These are phyloP conservation scores for Geoglossum cookeanum DNA, from an alignment of 2,329 filamentous ascomycete genomes.

Conservation along the genomic window DNA sequence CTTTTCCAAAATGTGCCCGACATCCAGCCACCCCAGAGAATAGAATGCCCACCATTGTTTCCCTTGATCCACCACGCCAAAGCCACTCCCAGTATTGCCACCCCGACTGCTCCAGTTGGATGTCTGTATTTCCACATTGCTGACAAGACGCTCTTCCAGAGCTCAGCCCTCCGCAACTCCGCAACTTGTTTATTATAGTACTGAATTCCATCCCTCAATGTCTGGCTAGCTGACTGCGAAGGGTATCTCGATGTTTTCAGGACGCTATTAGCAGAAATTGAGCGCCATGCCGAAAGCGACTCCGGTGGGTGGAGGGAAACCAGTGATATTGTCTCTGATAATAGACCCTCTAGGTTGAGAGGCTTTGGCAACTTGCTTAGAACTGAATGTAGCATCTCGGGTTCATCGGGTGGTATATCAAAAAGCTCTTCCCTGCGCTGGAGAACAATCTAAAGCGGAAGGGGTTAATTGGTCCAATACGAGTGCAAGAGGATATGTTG, in stretches of 20 bases:
- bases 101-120: constrained; percentile 39
- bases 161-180: constrained; percentile 51
- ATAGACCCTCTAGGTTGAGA: constrained; percentile 61
- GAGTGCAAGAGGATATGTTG: background rate
- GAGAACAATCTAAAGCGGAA: constrained; percentile 44
- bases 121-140: constrained; percentile 45
- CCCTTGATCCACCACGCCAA: constrained; percentile 3
- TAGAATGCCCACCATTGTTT: background rate
- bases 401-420: constrained; percentile 61
- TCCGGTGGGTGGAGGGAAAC: constrained; percentile 53
- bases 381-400: constrained; percentile 79
- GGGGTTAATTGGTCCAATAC: background rate
- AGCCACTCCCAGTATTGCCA: constrained; percentile 3
- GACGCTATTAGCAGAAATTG: constrained; percentile 56
- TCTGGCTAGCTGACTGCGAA: constrained; percentile 32
- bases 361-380: constrained; percentile 71
- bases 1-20: background rate
- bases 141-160: constrained; percentile 29
- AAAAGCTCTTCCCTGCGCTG: constrained; percentile 69
- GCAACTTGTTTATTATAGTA: constrained; percentile 53
- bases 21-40: background rate
- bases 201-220: constrained; percentile 42
- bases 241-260: constrained; percentile 59
- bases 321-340: constrained; percentile 44
- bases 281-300: constrained; percentile 46